These are phyloP conservation scores for Tricladium varicosporioides DNA, from an alignment of 2,329 filamentous ascomycete genomes.

Conservation along the genomic window DNA sequence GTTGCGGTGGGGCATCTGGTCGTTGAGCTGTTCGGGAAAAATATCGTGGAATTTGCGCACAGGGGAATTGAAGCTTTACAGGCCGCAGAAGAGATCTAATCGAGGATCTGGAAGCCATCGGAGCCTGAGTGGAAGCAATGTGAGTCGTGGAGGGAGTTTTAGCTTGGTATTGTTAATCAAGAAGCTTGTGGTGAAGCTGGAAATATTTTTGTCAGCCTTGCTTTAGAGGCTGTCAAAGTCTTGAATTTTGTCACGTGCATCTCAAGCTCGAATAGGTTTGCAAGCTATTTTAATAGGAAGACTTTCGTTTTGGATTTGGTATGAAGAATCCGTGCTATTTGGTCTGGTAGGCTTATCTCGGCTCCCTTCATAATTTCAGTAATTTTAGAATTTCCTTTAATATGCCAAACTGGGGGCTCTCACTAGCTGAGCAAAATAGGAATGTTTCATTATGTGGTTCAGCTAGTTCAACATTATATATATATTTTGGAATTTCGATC, in stretches of 20 bases:
- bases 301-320: no score
- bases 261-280: no score
- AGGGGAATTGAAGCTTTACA: constrained; percentile 18
- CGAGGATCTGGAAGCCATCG: constrained; percentile 27
- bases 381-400: no score
- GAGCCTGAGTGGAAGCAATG: neutral
- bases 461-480: neutral
- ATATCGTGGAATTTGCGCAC: constrained; percentile 15
- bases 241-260: no score
- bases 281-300: no score
- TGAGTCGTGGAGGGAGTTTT: neutral
- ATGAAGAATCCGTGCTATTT: no score
- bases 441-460: no score
- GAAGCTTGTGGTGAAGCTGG: neutral
- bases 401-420: no score
- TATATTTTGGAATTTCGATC: neutral
- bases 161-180: neutral
- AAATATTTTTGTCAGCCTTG: constrained; percentile 9
- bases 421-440: no score
- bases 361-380: no score
- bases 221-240: neutral
- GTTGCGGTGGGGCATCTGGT: constrained; percentile 16
- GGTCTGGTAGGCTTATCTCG: no score
- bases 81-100: constrained; percentile 24
- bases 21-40: constrained; percentile 18